Percentiles rank a stretch among this genome's conserved stretches.
phyloP scores from a whole-genome alignment of 805 yeast species.

The Yarrowia porcina region DNA sequence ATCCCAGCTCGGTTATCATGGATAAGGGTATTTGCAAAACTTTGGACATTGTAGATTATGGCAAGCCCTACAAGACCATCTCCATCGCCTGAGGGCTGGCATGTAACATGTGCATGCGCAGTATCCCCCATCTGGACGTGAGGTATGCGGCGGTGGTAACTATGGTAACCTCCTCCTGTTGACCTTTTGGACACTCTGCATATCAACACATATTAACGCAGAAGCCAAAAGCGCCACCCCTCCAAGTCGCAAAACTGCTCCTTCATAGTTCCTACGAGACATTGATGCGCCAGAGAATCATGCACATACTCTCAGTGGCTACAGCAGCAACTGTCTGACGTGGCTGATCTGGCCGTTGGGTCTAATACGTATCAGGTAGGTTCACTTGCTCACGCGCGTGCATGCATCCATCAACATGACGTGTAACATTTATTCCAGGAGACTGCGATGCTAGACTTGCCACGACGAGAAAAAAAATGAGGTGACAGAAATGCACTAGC shows the following conservation, averaged over 20 bases:
- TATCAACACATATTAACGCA: background rate
- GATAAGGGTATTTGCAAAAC: background rate
- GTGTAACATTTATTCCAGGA: background rate
- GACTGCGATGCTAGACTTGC: background rate
- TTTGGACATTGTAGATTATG: background rate
- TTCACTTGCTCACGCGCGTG: conserved; percentile 14
- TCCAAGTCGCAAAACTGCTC: background rate
- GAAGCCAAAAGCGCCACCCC: conserved; percentile 2
- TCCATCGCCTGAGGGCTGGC: conserved; percentile 17
- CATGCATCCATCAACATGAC: background rate
- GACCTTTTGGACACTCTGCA: background rate
- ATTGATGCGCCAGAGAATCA: background rate
- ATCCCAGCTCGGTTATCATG: conserved; percentile 2
- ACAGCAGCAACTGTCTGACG: conserved; percentile 3
- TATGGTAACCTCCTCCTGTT: background rate
- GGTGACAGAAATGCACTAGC: background rate
- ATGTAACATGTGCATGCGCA: conserved; percentile 3
- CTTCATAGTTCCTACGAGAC: background rate
- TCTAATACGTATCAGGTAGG: background rate
- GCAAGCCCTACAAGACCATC: conserved; percentile 1
- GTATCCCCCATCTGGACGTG: background rate
- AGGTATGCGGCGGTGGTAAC: background rate
- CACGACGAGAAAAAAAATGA: background rate
- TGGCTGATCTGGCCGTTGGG: conserved; percentile 6
- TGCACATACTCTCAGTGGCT: background rate